Evolutionary conservation across 2,329 filamentous ascomycete species (phyloP).

Genomic region (Magnaporthiopsis rhizophila): DNA sequence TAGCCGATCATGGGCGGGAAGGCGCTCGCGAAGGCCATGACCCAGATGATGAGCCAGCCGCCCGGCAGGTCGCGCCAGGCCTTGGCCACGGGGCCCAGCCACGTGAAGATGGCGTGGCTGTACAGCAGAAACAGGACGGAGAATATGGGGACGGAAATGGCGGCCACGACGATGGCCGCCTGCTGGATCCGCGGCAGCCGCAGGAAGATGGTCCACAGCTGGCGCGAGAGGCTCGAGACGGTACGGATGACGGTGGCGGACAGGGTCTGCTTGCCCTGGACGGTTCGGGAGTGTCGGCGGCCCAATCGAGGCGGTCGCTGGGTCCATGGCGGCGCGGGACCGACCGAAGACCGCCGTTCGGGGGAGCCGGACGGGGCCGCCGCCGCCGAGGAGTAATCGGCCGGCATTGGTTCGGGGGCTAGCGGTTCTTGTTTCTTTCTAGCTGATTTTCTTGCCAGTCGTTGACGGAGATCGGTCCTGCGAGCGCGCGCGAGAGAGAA

Average conservation of each 20-base stretch:
- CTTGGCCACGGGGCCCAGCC: constrained; percentile 63
- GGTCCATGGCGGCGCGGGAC: constrained; percentile 28
- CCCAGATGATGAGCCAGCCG: constrained; percentile 71
- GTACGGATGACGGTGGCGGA: background rate
- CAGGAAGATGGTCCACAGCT: constrained; percentile 5
- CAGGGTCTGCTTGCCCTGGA: background rate
- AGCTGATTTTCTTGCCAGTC: background rate
- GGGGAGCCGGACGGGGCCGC: constrained; percentile 34
- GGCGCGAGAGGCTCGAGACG: background rate
- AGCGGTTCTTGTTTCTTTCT: constrained; percentile 10
- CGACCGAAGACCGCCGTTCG: constrained; percentile 17
- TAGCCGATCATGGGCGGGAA: constrained; percentile 89
- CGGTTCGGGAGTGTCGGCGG: constrained; percentile 29
- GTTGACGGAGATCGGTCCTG: background rate
- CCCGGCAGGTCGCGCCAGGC: constrained; percentile 66
- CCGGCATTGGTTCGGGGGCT: constrained; percentile 32
- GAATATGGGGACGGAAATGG: constrained; percentile 42
- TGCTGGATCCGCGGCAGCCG: constrained; percentile 6
- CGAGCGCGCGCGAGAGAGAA: background rate
- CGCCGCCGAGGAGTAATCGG: constrained; percentile 38
- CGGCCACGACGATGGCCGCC: constrained; percentile 36
- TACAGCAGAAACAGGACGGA: constrained; percentile 66
- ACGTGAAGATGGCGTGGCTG: constrained; percentile 71
- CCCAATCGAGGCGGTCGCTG: constrained; percentile 9
- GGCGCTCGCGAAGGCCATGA: constrained; percentile 64